Percentiles rank a stretch among this genome's conserved stretches.
Conservation (phyloP, 331 rosid genomes). For the Acacia pycnantha region DNA sequence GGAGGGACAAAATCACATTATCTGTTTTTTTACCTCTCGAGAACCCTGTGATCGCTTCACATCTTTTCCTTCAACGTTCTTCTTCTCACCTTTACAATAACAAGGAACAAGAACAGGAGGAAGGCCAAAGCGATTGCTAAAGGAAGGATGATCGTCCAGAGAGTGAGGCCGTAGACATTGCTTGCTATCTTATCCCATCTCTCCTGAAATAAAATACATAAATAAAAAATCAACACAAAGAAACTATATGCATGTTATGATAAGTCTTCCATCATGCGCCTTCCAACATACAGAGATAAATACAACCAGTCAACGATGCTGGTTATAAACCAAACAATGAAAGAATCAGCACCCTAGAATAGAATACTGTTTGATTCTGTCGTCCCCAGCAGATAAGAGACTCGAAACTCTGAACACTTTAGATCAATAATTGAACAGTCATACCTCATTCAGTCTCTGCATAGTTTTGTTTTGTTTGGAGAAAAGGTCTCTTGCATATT, state of each 20-base stretch:
- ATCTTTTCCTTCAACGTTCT: slow-evolving; percentile 65
- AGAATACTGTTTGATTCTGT: background rate
- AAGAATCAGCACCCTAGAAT: background rate
- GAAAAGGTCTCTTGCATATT: slow-evolving; percentile 69
- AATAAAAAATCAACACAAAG: background rate
- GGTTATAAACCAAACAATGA: background rate
- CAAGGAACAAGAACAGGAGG: slow-evolving; percentile 35
- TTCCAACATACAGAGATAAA: background rate
- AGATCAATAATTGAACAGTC: slow-evolving; percentile 6
- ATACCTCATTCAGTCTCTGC: slow-evolving; percentile 52
- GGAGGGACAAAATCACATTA: background rate
- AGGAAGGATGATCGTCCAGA: slow-evolving; percentile 41
- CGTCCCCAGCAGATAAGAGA: background rate
- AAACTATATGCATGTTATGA: background rate
- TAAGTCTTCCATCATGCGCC: background rate
- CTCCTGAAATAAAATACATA: slow-evolving; percentile 51
- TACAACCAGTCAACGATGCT: background rate
- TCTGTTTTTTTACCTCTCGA: background rate
- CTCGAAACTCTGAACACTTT: background rate
- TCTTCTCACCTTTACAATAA: slow-evolving; percentile 64
- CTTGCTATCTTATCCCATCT: slow-evolving; percentile 43
- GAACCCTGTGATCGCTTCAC: slow-evolving; percentile 33
- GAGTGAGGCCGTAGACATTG: slow-evolving; percentile 27
- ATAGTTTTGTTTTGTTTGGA: slow-evolving; percentile 47
- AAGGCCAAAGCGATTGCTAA: slow-evolving; percentile 35